Evolutionary conservation across 2,329 filamentous ascomycete genomes (phyloP), one percentile per base, ranked within the genome.

Genomic region (Pestalotiopsis sp.): DNA sequence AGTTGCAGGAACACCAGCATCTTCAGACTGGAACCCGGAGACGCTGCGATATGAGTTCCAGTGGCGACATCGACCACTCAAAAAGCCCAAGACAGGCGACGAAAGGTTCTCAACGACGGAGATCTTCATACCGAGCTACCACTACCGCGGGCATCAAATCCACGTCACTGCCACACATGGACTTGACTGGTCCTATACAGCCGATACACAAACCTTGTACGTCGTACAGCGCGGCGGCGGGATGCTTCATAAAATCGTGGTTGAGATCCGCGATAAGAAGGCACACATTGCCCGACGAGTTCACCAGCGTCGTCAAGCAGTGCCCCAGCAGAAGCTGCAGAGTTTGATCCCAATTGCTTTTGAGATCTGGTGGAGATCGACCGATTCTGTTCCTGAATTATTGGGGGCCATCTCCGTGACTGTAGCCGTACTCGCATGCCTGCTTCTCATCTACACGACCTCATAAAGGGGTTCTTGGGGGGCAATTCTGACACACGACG

Each of bases 41-140:
- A 78, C 77, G 3, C 73, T 81, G 3, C 74, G 73, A 4, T 83
- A 76, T 65, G 78, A 79, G 58, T 77, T 82, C 31, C 72, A 76
- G 52, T 83, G 81, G 77, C 56, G 25, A 3, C 49, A 23, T 20
- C 25, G 9, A 5, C 36, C 31, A 11, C 20, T 69, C 68, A 23
- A 39, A 63, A 38, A 39, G 65, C 67, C 14, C 66, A 58, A 62
- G 59, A 17, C 59, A 20, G 59, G 27, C 17, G 59, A 70, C 11
- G 73, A 75, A 2, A 70, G 70, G 58, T 62, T 71, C 6, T 72
- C 76, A 14, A 78, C 78, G 17, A 83, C 81, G 0, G 81, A 83
- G 68, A 73, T 83, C 14, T 83, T 79, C 41, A 71, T 83, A 38
- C 81, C 81, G 0, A 71, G 70, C 11, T 83, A 83, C 38, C 81